Evolutionary conservation across 805 yeast genomes (phyloP), one percentile per base, ranked within the genome.

Genomic region (Teunomyces tritomae): DNA sequence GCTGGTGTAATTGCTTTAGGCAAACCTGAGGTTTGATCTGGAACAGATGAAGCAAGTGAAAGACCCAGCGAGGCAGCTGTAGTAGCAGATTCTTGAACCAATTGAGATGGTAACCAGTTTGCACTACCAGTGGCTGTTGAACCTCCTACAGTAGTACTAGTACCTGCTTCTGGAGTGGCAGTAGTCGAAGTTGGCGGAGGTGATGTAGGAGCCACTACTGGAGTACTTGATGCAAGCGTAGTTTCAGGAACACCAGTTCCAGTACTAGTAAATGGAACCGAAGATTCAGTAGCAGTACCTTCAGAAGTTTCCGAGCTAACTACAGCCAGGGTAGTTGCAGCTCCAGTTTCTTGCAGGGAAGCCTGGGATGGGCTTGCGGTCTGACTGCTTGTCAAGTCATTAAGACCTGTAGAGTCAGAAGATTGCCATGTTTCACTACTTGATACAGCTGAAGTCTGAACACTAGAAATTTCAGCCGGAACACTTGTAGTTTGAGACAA

Each of bases 1-100:
- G 69, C 62, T n/a, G 96, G 95, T 0, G 89, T 79, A 58, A 90
- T 87, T 8, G 87, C 88, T 57, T 82, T 81, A 44, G 96, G 96
- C 53, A 89, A 73, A 29, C 81, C 78, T 13, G 84, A 71, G 1
- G 78, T 70, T 28, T 60, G 53, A 3, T 68, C 52, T 8, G 76
- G 58, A 26, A 63, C 56, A n/a, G 70, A 59, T 8, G 68, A 47
- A 34, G 59, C 48, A 40, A 59, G 44, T 11, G 56, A 49, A 27
- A 44, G 53, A 28, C 54, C 32, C 11, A 52, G 47, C 24, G 55
- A 30, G 9, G 56, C 49, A 2, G 58, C 53, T 16, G 62, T 29
- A 6, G 53, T 42, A 13, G 59, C 39, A 7, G 51, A 52, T 42
- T 63, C 64, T 10, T 62, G 60, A 39, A 68, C 57, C 34, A 70